Evolutionary conservation across 495 filamentous ascomycete genomes (phyloP), one percentile per base, ranked within the genome.

Genomic region (Xeromyces bisporus): DNA sequence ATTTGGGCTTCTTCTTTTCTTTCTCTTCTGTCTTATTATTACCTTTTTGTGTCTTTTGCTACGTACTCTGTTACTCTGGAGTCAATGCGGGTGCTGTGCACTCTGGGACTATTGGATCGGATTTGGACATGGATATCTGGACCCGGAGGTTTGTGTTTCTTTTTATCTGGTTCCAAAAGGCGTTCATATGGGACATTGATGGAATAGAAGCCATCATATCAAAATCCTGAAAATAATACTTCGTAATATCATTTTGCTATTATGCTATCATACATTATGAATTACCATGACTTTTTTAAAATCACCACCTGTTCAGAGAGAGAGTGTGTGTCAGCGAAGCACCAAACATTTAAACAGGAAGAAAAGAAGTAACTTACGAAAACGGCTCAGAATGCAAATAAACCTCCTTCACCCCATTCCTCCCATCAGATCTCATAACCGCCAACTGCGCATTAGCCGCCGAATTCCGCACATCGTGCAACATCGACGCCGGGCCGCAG

Each of bases 331-430:
- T n/a, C n/a, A n/a, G n/a, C n/a, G n/a, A n/a, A n/a, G n/a, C n/a
- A n/a, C n/a, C n/a, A n/a, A n/a, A n/a, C n/a, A n/a, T n/a, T n/a
- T n/a, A n/a, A n/a, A 21, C 4, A 21, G 20, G 9, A 9, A 27
- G 26, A 11, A 15, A 27, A 27, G 26, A 11, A 11, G 10, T 4
- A 6, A 42, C 52, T 52, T 38, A 71, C 52, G 56, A 57, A 46
- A 71, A 71, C 34, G 56, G 46, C 35, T 71, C 66, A 1, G 56
- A 53, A 48, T 69, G 66, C 28, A 70, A 35, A 48, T 62, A 68
- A 3, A 71, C 49, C 43, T 67, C 63, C 29, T 52, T 51, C n/a
- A 51, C 41, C 23, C 42, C 42, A 0, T 60, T 60, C 7, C 33
- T 39, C n/a, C n/a, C n/a, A n/a, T n/a, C n/a, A n/a, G n/a, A n/a